Evolutionary conservation across 805 yeast species (phyloP).

Genomic region (Suhomyces sp.): DNA sequence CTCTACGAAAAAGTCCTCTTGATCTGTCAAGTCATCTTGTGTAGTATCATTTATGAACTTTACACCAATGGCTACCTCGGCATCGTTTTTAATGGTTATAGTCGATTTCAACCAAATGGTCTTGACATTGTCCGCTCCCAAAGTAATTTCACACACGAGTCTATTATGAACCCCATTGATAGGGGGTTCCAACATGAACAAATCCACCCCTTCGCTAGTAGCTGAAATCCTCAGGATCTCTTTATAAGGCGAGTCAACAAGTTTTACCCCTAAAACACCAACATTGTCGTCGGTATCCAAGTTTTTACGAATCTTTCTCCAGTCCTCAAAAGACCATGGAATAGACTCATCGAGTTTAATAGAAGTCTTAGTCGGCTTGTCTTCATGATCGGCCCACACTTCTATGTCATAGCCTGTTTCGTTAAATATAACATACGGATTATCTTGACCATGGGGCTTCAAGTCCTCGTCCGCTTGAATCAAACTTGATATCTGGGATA

Average conservation of each 20-base stretch:
- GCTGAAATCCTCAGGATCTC: constrained; percentile 59
- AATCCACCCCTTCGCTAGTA: constrained; percentile 78
- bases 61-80: constrained; percentile 57
- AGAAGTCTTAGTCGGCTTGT: constrained; percentile 20
- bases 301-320: constrained; percentile 82
- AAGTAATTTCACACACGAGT: constrained; percentile 63
- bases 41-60: constrained; percentile 22
- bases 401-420: constrained; percentile 82
- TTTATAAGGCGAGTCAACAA: constrained; percentile 56
- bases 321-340: constrained; percentile 94
- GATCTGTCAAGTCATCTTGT: constrained; percentile 32
- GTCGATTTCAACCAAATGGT: constrained; percentile 77
- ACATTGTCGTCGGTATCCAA: constrained; percentile 61
- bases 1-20: constrained; percentile 34
- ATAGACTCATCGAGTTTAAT: constrained; percentile 49
- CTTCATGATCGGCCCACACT: constrained; percentile 68
- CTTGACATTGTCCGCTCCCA: constrained; percentile 78
- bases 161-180: constrained; percentile 65
- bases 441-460: constrained; percentile 70
- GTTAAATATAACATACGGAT: constrained; percentile 77
- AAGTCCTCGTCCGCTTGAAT: constrained; percentile 52
- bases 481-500: constrained; percentile 64
- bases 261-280: constrained; percentile 61
- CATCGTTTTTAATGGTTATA: constrained; percentile 58
- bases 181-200: constrained; percentile 66